Percentiles rank a stretch among this genome's conserved stretches.
phyloP scores from a whole-genome alignment of 257 asterid species.

The Plantago ovata region DNA sequence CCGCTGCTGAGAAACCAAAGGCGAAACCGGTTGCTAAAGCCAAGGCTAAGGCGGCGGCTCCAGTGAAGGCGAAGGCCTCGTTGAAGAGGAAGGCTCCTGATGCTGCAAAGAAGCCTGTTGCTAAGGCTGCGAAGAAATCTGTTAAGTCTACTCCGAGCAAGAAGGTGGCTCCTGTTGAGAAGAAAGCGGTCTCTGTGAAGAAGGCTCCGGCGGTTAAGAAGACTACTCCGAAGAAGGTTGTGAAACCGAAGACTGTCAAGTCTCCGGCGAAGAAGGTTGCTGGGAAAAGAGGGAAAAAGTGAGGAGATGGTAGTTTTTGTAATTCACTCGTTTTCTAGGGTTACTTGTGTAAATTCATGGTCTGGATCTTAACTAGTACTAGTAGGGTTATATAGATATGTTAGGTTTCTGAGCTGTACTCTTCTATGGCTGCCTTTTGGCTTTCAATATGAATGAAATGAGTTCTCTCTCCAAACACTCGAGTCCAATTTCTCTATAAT shows the following conservation, averaged over 20 bases:
- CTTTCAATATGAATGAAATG: too few relatives aligned
- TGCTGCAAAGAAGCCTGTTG: constrained; percentile 27
- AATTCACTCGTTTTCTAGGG: too few relatives aligned
- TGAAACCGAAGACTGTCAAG: constrained; percentile 32
- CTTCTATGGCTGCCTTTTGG: too few relatives aligned
- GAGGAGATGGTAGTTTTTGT: too few relatives aligned
- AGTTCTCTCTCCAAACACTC: too few relatives aligned
- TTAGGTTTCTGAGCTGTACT: too few relatives aligned
- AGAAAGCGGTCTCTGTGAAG: constrained; percentile 34
- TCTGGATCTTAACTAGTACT: too few relatives aligned
- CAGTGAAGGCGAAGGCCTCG: not conserved
- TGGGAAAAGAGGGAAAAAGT: constrained; percentile 13
- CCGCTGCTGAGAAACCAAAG: constrained; percentile 13
- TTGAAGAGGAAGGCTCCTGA: constrained; percentile 17
- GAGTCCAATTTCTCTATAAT: too few relatives aligned
- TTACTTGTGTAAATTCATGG: too few relatives aligned
- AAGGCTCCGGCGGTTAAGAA: constrained; percentile 21
- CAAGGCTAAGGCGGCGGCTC: constrained; percentile 22
- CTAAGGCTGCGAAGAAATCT: constrained; percentile 30
- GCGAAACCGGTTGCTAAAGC: constrained; percentile 11
- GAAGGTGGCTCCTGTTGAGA: constrained; percentile 38
- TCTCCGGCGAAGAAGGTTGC: constrained; percentile 36
- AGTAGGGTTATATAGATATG: too few relatives aligned
- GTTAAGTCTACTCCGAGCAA: constrained; percentile 45
- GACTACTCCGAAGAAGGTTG: constrained; percentile 8